These are phyloP conservation scores for Yamadazyma nakazawae DNA, from an alignment of 805 yeast genomes.

Conservation along the genomic window DNA sequence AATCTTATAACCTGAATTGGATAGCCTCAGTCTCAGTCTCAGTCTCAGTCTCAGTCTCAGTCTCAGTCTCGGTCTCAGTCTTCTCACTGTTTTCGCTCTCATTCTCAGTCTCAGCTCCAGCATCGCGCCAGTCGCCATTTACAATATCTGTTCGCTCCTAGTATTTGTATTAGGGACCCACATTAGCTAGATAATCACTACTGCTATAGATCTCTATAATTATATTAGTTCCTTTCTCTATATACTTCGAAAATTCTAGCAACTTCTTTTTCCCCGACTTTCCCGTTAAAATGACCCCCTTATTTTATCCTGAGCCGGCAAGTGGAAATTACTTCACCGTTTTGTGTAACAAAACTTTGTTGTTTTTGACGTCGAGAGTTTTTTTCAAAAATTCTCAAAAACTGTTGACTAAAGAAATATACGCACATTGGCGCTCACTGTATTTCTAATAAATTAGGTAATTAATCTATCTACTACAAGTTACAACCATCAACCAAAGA, in stretches of 20 bases:
- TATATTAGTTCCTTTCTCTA: too few relatives aligned
- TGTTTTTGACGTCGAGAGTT: constrained; percentile 8
- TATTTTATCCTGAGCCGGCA: background rate
- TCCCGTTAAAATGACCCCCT: background rate
- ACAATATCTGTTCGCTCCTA: background rate
- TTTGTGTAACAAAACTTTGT: constrained; percentile 4
- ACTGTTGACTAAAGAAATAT: constrained; percentile 1
- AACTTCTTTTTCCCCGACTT: background rate
- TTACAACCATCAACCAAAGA: background rate
- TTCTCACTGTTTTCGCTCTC: background rate
- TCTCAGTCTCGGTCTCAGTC: background rate
- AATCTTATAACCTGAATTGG: too few relatives aligned
- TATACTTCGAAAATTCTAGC: background rate
- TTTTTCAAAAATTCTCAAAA: constrained; percentile 3
- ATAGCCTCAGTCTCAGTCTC: background rate
- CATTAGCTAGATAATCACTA: background rate
- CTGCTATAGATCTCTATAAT: background rate
- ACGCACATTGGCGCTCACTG: constrained; percentile 5
- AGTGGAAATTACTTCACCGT: background rate
- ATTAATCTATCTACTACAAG: background rate
- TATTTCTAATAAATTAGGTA: background rate
- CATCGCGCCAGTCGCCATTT: background rate
- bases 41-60: background rate
- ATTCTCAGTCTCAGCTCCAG: background rate
- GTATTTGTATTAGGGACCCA: background rate